phyloP scores from a whole-genome alignment of 495 filamentous ascomycete species.

The Oidiodendron maius region DNA sequence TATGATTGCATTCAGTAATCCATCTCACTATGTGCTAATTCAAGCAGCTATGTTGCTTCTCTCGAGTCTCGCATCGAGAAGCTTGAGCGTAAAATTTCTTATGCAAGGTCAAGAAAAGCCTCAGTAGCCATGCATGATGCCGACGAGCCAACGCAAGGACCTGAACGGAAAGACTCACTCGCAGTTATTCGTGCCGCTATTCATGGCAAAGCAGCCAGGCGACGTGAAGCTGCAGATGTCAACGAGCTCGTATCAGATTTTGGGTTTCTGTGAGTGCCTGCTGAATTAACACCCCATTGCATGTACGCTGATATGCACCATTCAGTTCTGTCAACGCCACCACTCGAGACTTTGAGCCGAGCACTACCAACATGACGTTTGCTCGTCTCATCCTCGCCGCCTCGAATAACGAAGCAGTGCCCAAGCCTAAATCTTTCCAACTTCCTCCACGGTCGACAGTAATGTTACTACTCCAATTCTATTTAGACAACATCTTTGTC shows the following conservation, averaged over 20 bases:
- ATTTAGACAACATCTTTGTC: conserved; percentile 72
- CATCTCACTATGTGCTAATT: conserved; percentile 8
- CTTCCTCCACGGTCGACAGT: conserved; percentile 63
- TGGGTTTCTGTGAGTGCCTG: conserved; percentile 60
- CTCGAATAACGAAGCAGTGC: conserved; percentile 58
- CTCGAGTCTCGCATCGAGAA: conserved; percentile 83
- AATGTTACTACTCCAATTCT: conserved; percentile 66
- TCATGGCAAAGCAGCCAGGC: conserved; percentile 51
- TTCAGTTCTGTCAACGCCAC: conserved; percentile 82
- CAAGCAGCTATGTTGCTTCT: conserved; percentile 75
- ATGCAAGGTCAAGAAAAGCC: conserved; percentile 52
- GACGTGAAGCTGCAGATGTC: conserved; percentile 65
- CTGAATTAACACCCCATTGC: no score
- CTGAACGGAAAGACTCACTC: conserved; percentile 50
- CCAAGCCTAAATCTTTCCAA: conserved; percentile 45
- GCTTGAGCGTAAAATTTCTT: conserved; percentile 65
- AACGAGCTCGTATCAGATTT: conserved; percentile 78
- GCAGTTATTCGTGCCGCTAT: conserved; percentile 53
- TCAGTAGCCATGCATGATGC: conserved; percentile 43
- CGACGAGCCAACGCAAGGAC: conserved; percentile 34
- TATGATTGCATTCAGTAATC: neutral
- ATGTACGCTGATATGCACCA: neutral
- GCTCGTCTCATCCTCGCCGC: conserved; percentile 74
- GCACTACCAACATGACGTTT: conserved; percentile 78
- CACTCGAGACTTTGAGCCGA: conserved; percentile 84